Percentiles rank a stretch among this genome's conserved stretches.
Conservation (phyloP, 1,284 basidiomycete genomes). For the Apiotrichum sp. region DNA sequence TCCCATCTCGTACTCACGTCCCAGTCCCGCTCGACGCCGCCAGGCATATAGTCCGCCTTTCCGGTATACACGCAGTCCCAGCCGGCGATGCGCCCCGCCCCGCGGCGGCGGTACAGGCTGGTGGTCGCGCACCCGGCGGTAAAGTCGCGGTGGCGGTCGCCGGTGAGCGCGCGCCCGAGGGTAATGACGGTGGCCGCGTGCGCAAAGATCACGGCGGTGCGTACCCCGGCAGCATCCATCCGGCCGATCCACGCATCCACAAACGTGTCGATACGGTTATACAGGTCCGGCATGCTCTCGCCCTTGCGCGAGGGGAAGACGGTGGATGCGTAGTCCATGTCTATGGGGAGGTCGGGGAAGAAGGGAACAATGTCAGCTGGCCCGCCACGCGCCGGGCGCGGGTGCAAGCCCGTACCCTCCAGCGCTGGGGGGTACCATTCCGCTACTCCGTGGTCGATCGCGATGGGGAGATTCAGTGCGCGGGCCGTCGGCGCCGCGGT, state of each 20-base stretch:
- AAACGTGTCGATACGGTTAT: conserved; percentile 38
- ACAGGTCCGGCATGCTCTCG: conserved; percentile 47
- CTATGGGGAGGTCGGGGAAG: conserved; percentile 33
- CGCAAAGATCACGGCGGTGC: conserved; percentile 47
- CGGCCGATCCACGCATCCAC: conserved; percentile 34
- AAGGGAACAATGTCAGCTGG: conserved; percentile 19
- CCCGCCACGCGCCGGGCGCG: conserved; percentile 29
- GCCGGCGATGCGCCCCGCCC: background rate
- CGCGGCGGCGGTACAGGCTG: conserved; percentile 36
- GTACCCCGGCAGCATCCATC: conserved; percentile 40
- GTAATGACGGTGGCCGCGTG: conserved; percentile 51
- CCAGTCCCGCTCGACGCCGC: conserved; percentile 47
- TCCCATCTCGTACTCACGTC: conserved; percentile 19
- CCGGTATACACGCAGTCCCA: conserved; percentile 42
- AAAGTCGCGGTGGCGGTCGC: conserved; percentile 25
- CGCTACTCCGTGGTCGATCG: conserved; percentile 15
- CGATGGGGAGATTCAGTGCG: conserved; percentile 4
- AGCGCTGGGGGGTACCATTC: conserved; percentile 10
- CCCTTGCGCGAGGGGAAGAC: conserved; percentile 47
- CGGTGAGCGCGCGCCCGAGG: conserved; percentile 34
- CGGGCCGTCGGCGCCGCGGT: conserved; percentile 46
- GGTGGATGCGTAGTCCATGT: conserved; percentile 42
- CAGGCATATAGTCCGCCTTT: conserved; percentile 39
- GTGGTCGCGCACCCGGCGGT: conserved; percentile 42
- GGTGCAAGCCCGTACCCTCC: conserved; percentile 38